Conservation (phyloP, 2,329 filamentous ascomycete species). For the Ophiostoma piceae region DNA sequence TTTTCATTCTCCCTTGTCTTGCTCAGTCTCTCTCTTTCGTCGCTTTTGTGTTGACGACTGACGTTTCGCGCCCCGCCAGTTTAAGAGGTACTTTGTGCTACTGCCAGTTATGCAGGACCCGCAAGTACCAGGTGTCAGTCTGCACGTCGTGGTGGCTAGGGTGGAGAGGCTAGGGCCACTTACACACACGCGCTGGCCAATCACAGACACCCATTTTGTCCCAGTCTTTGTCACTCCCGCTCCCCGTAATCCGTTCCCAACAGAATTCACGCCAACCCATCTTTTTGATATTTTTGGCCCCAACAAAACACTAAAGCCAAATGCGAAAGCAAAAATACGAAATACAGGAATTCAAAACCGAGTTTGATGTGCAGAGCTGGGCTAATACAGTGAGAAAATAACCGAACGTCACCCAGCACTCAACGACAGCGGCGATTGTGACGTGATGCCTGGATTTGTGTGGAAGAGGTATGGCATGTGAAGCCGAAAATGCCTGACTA, state of each 20-base stretch:
- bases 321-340: slow-evolving; percentile 7
- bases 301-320: slow-evolving; percentile 22
- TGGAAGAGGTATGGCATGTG: neutral
- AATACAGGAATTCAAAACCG: neutral
- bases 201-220: neutral
- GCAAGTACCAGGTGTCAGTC: neutral
- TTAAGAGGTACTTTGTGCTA: neutral
- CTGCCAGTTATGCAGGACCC: neutral
- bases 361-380: neutral
- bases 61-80: slow-evolving; percentile 7
- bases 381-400: no score
- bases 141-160: neutral
- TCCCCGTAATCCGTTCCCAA: slow-evolving; percentile 21
- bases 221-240: slow-evolving; percentile 10
- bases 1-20: neutral
- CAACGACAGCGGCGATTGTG: neutral
- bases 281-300: slow-evolving; percentile 17
- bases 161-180: slow-evolving; percentile 10
- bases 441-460: no score
- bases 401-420: neutral
- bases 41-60: slow-evolving; percentile 10
- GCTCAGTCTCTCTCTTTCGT: neutral
- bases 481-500: neutral
- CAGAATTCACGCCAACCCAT: slow-evolving; percentile 21
- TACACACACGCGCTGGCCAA: slow-evolving; percentile 16